Base-by-base conservation (phyloP, 805 yeast genomes). In the Schwanniomyces yamadae region DNA sequence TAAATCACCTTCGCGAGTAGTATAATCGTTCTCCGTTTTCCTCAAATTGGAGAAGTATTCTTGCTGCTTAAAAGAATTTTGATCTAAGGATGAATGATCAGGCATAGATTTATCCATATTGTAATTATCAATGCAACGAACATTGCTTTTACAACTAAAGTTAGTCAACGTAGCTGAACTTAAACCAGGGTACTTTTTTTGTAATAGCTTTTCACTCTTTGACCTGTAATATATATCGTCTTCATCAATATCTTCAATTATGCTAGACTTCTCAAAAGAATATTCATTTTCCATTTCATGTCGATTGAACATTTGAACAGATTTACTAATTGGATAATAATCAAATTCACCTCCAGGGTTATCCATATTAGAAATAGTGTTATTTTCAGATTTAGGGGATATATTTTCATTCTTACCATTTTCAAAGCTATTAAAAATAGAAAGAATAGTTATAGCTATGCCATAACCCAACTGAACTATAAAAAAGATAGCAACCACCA, bases 1-100 rank as follows among this genome's bases (percentile, higher is more conserved):
- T 21, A 66, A 45, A 50, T 80, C 86, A 1, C 77, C 80, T 49
- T 80, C 86, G 40, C 86, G 61, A 1, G 73, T 72, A 0, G 81
- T 72, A 53, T 79, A 79, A 50, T 80, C 81, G 8, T 57, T 69
- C 13, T 45, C 38, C 22, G 43, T 49, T 30, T 46, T 54, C 22
- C 60, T 29, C 9, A 42, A 28, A 29, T 46, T 40, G 4, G 49
- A 51, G 18, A 23, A 29, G 17, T 39, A 38, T 36, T 54, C 57
- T 33, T 48, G 51, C 22, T 40, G 39, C 8, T 40, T 36, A 28
- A 49, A 52, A 8, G 55, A 45, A 7, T 21, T 13, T 6, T 3
- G 3, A n/a, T 19, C 31, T n/a, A 8, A 15, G 18, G 9, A 13
- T 5, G 12, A 28, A 18, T 28, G 23, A n/a, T 18, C 13, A 12